phyloP scores from a whole-genome alignment of 768 basidiomycete genomes.

The Pleurotus tuoliensis region DNA sequence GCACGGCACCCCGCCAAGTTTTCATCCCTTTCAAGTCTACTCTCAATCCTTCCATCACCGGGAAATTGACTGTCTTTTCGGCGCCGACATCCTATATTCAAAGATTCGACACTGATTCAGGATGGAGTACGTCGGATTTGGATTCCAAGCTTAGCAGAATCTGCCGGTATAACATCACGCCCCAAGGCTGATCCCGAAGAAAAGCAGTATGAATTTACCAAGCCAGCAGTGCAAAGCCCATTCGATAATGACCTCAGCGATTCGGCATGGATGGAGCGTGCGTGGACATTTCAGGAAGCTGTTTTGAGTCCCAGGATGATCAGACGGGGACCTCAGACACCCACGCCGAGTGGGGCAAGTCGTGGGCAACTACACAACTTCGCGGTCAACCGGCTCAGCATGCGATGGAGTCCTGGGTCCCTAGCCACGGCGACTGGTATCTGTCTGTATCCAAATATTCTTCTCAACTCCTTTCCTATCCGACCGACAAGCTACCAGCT shows the following conservation, averaged over 20 bases:
- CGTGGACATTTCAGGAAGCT: conserved; percentile 3
- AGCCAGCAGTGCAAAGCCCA: background rate
- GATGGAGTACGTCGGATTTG: background rate
- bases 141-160: background rate
- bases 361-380: background rate
- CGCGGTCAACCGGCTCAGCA: background rate
- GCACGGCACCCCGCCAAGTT: background rate
- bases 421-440: background rate
- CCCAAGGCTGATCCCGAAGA: background rate
- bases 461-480: background rate
- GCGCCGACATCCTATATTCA: background rate
- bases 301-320: conserved; percentile 1
- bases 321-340: background rate
- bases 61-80: background rate
- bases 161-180: background rate
- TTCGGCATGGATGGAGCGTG: background rate
- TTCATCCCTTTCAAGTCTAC: background rate
- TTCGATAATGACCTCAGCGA: background rate
- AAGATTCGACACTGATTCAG: background rate
- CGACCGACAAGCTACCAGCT: background rate
- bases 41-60: background rate
- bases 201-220: background rate
- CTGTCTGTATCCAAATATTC: background rate
- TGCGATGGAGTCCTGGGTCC: background rate
- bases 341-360: background rate